Evolutionary conservation across 768 basidiomycete genomes (phyloP), one percentile per base, ranked within the genome.

Genomic region (Lentinula detonsa): DNA sequence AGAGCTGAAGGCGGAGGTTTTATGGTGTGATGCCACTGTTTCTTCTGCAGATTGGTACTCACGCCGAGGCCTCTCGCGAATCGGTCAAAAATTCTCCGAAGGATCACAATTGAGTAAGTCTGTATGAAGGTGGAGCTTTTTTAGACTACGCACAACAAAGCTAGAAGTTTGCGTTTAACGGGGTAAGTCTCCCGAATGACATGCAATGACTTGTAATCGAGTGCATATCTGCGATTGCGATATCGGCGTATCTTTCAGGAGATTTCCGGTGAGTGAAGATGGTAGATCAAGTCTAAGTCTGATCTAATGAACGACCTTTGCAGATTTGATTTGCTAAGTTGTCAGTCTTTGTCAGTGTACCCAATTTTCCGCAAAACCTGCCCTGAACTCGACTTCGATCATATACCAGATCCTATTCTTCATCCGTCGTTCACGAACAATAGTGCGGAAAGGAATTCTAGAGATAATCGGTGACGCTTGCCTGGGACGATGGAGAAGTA

Each of bases 21-120:
- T 83, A 5, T 87, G 84, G 84, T 86, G 85, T 71, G 85, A 86
- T 66, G 85, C 85, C 21, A 71, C 84, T 63, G 68, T 70, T 49
- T 71, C 76, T 15, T 77, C 75, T 5, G 62, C 68, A 21, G 71
- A 61, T 21, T 86, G 84, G 83, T 87, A 86, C 68, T 68, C 75
- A 63, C 80, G 75, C 61, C 77, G 81, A 61, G 84, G 82, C 2
- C 73, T 86, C 68, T 53, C 66, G 23, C 62, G 72, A n/a, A 82
- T 85, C 60, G 85, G 84, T 18, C 70, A 74, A 16, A 70, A 58
- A 0, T 85, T 87, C 68, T 83, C 66, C 71, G 86, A 85, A 71
- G 77, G 76, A 5, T 67, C 72, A 45, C 72, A 45, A 79, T 85
- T 63, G 75, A 84, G 71, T 87, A 85, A 67, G 71, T 82, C 64